Conservation (phyloP, 345 rosid genomes). For the Eucalyptus albens region DNA sequence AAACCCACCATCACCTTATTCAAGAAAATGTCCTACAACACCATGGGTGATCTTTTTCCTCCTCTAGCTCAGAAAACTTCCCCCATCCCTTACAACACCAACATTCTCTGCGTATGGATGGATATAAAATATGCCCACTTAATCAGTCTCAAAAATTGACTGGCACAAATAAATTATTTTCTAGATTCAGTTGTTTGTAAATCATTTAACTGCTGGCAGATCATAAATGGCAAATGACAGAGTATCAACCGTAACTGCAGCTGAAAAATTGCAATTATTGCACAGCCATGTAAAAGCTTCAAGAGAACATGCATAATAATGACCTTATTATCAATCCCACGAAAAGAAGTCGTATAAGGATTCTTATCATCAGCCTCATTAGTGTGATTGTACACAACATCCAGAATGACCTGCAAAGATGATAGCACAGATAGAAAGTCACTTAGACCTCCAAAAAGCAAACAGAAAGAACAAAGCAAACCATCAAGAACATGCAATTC, state of each 20-base stretch:
- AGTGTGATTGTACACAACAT: conserved; percentile 93
- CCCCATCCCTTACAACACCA: neutral
- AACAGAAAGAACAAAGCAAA: neutral
- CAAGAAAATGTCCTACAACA: neutral
- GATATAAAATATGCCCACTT: neutral
- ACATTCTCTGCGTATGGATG: neutral
- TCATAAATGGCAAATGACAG: neutral
- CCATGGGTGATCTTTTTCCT: neutral
- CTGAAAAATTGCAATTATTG: neutral
- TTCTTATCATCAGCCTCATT: conserved; percentile 81
- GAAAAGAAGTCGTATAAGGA: conserved; percentile 87
- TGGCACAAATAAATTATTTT: neutral
- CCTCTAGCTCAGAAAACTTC: neutral
- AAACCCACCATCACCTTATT: neutral
- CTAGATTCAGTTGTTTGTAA: neutral
- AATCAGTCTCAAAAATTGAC: neutral
- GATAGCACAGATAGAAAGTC: neutral
- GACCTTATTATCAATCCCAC: conserved; percentile 95
- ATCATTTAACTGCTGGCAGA: neutral
- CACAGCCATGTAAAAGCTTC: neutral
- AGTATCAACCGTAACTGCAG: neutral
- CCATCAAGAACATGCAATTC: neutral
- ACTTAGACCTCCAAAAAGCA: neutral
- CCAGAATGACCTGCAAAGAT: conserved; percentile 69
- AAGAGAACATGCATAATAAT: neutral